Conservation (phyloP, 257 asterid species). For the Solanum corneliomulleri region DNA sequence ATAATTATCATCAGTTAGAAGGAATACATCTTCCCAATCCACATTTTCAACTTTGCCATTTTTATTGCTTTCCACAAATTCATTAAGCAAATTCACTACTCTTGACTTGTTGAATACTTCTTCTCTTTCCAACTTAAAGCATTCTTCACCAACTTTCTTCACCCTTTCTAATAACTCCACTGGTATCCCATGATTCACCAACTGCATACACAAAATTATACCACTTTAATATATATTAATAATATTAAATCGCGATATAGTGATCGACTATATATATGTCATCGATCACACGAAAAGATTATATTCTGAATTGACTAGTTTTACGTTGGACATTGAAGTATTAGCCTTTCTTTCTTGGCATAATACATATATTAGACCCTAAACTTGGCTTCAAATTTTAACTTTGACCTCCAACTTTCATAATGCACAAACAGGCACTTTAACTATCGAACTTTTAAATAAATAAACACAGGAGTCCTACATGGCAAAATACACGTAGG, state of each 20-base stretch:
- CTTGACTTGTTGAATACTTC: conserved; percentile 41
- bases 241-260: too few relatives aligned
- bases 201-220: conserved; percentile 14
- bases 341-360: background rate
- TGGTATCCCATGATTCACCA: conserved; percentile 69
- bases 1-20: conserved; percentile 59
- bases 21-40: conserved; percentile 88
- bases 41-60: conserved; percentile 36
- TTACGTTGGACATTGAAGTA: background rate
- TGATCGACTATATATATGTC: background rate
- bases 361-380: too few relatives aligned
- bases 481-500: too few relatives aligned
- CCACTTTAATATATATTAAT: background rate
- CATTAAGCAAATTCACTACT: conserved; percentile 37
- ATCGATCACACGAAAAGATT: too few relatives aligned
- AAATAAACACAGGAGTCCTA: too few relatives aligned
- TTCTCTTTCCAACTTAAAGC: conserved; percentile 48
- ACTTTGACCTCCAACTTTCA: too few relatives aligned
- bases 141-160: conserved; percentile 50
- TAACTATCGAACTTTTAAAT: too few relatives aligned
- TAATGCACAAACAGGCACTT: too few relatives aligned
- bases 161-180: conserved; percentile 61
- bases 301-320: background rate
- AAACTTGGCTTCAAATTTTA: too few relatives aligned
- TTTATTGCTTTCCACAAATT: conserved; percentile 28